Evolutionary conservation across 163 green algal genomes (phyloP).

Genomic region (Prototheca wickerhamii): DNA sequence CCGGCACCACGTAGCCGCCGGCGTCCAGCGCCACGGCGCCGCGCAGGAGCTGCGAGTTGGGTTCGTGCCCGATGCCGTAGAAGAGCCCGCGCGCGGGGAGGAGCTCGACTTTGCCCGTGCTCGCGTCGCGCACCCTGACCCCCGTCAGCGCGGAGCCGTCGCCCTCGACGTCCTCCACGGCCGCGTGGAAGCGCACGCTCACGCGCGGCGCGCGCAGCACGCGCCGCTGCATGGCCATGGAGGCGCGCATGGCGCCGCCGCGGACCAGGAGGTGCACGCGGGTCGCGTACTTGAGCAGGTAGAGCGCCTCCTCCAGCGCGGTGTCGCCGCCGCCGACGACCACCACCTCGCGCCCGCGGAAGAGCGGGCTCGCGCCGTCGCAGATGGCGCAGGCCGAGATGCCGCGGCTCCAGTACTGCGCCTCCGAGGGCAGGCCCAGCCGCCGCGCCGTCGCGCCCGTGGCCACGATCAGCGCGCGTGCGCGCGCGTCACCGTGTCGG

Average conservation of each 20-base stretch:
- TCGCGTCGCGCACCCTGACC: constrained; percentile 51
- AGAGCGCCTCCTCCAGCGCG: constrained; percentile 92
- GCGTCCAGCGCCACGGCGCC: constrained; percentile 81
- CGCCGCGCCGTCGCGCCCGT: constrained; percentile 90
- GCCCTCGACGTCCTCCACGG: constrained; percentile 70
- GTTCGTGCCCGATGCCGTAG: constrained; percentile 94
- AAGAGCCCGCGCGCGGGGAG: constrained; percentile 76
- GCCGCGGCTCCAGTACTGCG: constrained; percentile 83
- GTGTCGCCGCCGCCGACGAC: constrained; percentile 95
- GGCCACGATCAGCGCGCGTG: constrained; percentile 87
- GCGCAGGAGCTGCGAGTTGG: constrained; percentile 69
- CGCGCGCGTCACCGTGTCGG: constrained; percentile 32
- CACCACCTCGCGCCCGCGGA: constrained; percentile 83
- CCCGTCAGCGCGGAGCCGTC: constrained; percentile 50
- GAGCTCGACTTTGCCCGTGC: constrained; percentile 22
- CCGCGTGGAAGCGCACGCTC: constrained; percentile 82
- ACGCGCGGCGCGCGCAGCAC: constrained; percentile 50
- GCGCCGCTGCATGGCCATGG: constrained; percentile 84
- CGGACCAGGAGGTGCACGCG: constrained; percentile 93
- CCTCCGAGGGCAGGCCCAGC: constrained; percentile 80
- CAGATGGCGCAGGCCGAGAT: constrained; percentile 98
- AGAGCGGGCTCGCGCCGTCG: constrained; percentile 84
- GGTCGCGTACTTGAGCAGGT: constrained; percentile 95
- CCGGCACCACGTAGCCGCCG: constrained; percentile 78
- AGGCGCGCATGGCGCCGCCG: constrained; percentile 65